Conservation (phyloP, 2,329 filamentous ascomycete genomes). For the Curvularia eragrostidis region DNA sequence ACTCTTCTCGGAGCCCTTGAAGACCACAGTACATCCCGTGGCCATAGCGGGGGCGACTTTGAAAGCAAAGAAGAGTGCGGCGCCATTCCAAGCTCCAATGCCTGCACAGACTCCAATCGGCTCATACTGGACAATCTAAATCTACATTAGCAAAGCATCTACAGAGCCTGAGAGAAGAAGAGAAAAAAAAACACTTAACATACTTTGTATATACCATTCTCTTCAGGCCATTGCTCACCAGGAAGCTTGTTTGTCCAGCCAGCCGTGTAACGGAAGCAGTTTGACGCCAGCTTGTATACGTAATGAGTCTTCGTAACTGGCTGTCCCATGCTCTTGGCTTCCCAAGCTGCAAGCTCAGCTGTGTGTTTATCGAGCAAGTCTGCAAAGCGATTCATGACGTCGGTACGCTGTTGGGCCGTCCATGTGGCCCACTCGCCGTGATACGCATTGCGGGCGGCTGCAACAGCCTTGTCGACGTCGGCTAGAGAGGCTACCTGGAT, state of each 20-base stretch:
- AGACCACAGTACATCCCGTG: conserved; percentile 43
- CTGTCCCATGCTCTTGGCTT: conserved; percentile 28
- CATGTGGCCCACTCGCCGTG: conserved; percentile 30
- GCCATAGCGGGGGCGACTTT: conserved; percentile 40
- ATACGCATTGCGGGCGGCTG: conserved; percentile 33
- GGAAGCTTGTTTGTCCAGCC: conserved; percentile 33
- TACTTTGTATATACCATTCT: conserved; percentile 10
- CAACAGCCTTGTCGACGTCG: conserved; percentile 39
- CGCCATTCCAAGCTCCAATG: conserved; percentile 42
- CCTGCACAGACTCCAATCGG: conserved; percentile 41
- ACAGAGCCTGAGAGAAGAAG: background rate
- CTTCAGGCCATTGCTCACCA: conserved; percentile 26
- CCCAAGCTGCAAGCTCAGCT: conserved; percentile 16
- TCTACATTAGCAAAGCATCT: conserved; percentile 1
- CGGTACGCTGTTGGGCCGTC: conserved; percentile 31
- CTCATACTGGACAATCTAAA: conserved; percentile 29
- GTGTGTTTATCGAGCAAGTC: conserved; percentile 32
- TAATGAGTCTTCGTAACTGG: conserved; percentile 18
- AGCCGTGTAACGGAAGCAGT: conserved; percentile 1
- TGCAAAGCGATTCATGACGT: conserved; percentile 33
- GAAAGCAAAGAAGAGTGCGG: conserved; percentile 16
- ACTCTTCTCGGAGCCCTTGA: conserved; percentile 40
- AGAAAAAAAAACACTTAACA: background rate
- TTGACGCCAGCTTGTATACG: conserved; percentile 9
- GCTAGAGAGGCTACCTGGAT: conserved; percentile 31